Percentiles rank a stretch among this genome's conserved stretches.
Evolutionary conservation across 2,329 filamentous ascomycete genomes (phyloP).

Genomic region (Fusarium oligoseptatum): DNA sequence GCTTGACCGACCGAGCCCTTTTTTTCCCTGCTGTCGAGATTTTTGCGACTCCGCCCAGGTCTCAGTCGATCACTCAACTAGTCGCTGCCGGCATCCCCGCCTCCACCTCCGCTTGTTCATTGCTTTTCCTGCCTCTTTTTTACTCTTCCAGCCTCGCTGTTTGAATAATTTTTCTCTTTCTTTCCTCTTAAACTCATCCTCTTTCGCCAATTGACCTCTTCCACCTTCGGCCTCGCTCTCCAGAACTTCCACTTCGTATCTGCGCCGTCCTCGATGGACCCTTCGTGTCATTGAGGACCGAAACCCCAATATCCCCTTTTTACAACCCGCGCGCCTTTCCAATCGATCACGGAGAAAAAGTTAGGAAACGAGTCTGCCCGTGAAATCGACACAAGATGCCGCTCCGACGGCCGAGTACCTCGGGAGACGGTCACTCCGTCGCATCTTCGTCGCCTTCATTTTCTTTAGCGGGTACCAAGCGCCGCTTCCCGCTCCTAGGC

Average conservation of each 20-base stretch:
- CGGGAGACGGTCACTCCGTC: conserved; percentile 41
- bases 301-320: conserved; percentile 9
- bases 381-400: conserved; percentile 39
- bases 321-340: conserved; percentile 10
- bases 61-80: conserved; percentile 38
- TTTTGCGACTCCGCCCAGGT: conserved; percentile 31
- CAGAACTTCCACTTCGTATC: conserved; percentile 13
- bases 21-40: conserved; percentile 13
- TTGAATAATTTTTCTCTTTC: conserved; percentile 23
- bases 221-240: background rate
- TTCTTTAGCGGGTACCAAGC: conserved; percentile 45
- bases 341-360: conserved; percentile 4
- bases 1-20: conserved; percentile 25
- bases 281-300: conserved; percentile 35
- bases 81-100: conserved; percentile 29
- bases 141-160: conserved; percentile 22
- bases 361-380: conserved; percentile 7
- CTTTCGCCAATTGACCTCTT: conserved; percentile 16
- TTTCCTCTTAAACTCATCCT: conserved; percentile 16
- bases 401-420: conserved; percentile 45
- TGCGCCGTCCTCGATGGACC: conserved; percentile 32
- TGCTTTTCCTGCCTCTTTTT: conserved; percentile 23
- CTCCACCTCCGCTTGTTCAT: conserved; percentile 29
- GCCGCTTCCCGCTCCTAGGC: conserved; percentile 50
- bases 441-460: conserved; percentile 39